Base-by-base conservation (phyloP, 23 red algal genomes). In the Pyropia haitanensis region DNA sequence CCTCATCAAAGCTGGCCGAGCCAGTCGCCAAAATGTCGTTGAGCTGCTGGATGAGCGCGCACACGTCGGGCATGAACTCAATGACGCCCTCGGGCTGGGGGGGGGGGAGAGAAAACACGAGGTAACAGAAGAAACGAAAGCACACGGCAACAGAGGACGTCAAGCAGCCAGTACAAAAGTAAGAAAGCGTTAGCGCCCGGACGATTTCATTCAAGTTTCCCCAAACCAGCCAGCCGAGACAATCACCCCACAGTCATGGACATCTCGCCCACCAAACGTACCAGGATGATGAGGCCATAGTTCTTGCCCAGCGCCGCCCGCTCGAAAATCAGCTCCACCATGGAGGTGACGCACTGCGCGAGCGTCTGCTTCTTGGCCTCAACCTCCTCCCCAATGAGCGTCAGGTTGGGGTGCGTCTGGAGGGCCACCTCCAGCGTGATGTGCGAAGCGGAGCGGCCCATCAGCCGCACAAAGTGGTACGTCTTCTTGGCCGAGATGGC, bases 11-110 rank as follows among this genome's bases (percentile, higher is more conserved):
- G 8, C 73, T 66, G 32, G 65, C 59, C 15, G 55, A 33, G 28
- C 65, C 52, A 31, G 32, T n/a, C 1, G 92, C 83, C 17, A 96
- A 56, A 56, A 90, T 73, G 65, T 96, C 92, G 59, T 96, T 96
- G 16, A 96, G 65, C 17, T 90, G 72, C 20, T 55, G 24, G 24
- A 96, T 89, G 14, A 96, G 82, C 60, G 68, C 73, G 58, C 81
- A 67, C 20, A 96, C 80, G 33, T 96, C 92, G 12, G 92, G 92
- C 92, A 96, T 96, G 49, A 96, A 96, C 77, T 96, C 92, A 8
- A 96, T 84, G 28, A 96, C 33, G 3, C 92, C 92, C 54, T 96
- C 92, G 20, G 92, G 92, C 72, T 46, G 39, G 39, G 13, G 4
- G 8, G 39, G 8, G 8, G n/a, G n/a, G n/a, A n/a, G n/a, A n/a